Conservation (phyloP, 2,329 filamentous ascomycete genomes). For the Cryphonectria naterciae region DNA sequence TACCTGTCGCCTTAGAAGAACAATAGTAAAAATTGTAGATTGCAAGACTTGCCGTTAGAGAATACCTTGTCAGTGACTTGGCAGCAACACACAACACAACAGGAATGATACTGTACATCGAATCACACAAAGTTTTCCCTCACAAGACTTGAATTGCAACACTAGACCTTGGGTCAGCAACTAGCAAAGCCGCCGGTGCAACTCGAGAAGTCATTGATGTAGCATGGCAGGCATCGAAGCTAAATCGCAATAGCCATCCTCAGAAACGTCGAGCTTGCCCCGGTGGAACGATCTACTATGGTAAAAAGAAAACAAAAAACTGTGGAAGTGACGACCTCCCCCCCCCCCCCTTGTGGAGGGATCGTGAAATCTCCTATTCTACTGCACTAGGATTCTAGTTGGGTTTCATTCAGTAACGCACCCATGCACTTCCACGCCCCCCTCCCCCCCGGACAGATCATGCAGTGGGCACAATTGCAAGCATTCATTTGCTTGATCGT, state of each 20-base stretch:
- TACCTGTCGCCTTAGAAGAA: slow-evolving; percentile 32
- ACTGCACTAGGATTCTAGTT: background rate
- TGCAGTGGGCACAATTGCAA: background rate
- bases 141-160: background rate
- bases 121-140: background rate
- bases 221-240: background rate
- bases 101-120: background rate
- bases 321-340: background rate
- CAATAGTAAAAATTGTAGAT: background rate
- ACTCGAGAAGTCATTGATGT: background rate
- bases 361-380: background rate
- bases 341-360: background rate
- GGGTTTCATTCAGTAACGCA: background rate
- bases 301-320: too few relatives aligned
- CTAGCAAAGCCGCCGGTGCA: background rate
- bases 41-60: background rate
- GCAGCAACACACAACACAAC: background rate
- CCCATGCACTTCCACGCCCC: background rate
- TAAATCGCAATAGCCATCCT: background rate
- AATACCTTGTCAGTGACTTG: background rate
- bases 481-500: background rate
- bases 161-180: background rate
- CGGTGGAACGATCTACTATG: background rate
- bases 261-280: background rate
- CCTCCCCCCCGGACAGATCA: background rate